Conservation (phyloP, 768 basidiomycete species). For the Suillus ampliporus region DNA sequence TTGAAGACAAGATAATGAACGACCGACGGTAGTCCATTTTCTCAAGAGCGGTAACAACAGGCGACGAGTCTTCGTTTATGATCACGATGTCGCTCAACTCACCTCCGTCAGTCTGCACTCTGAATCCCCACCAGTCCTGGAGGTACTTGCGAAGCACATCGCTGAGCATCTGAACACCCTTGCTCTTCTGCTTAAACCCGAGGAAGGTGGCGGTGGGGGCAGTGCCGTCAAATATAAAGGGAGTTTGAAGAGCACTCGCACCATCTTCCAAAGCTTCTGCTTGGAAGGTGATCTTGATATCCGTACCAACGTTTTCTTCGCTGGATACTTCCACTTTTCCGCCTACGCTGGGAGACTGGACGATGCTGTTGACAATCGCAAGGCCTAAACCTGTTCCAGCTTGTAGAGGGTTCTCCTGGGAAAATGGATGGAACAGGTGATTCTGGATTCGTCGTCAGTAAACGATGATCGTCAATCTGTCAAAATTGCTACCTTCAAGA, state of each 20-base stretch:
- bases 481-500: constrained; percentile 68
- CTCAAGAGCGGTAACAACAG: constrained; percentile 61
- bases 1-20: constrained; percentile 77
- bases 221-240: constrained; percentile 50
- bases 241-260: constrained; percentile 47
- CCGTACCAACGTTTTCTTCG: constrained; percentile 87
- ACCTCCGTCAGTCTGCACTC: constrained; percentile 44
- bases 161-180: constrained; percentile 70
- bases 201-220: constrained; percentile 65
- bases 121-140: constrained; percentile 78
- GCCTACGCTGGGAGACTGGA: constrained; percentile 81
- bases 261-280: constrained; percentile 62
- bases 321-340: constrained; percentile 96
- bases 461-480: constrained; percentile 1
- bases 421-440: constrained; percentile 96
- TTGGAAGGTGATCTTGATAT: constrained; percentile 85
- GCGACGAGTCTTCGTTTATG: constrained; percentile 75
- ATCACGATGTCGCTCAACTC: constrained; percentile 75
- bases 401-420: constrained; percentile 94
- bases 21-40: constrained; percentile 62
- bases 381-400: constrained; percentile 93
- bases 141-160: constrained; percentile 71
- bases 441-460: constrained; percentile 55
- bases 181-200: constrained; percentile 70
- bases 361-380: constrained; percentile 93